Conservation (phyloP, 106 monocot species). For the Allium fistulosum region DNA sequence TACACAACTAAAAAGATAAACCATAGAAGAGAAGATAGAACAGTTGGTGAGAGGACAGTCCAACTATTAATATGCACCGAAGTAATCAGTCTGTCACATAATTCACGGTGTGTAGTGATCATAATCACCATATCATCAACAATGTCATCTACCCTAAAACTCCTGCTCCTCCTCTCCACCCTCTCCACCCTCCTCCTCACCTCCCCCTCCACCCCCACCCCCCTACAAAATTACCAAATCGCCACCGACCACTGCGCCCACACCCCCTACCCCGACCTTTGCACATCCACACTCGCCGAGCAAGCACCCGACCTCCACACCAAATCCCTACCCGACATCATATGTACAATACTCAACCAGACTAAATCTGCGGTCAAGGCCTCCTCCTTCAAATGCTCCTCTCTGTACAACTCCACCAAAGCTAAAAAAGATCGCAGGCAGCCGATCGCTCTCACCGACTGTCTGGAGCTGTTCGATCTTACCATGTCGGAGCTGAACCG, state of each 20-base stretch:
- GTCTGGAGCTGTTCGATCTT: conserved; percentile 62
- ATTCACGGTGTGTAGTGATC: too few species aligned
- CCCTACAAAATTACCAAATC: conserved; percentile 1
- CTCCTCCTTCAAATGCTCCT: conserved; percentile 30
- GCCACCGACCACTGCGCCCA: conserved; percentile 34
- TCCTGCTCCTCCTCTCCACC: conserved; percentile 10
- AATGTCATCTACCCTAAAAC: conserved; percentile 10
- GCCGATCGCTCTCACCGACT: conserved; percentile 55
- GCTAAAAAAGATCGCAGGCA: conserved; percentile 18
- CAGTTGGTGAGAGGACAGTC: too few species aligned
- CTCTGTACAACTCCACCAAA: conserved; percentile 16
- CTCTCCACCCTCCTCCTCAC: not conserved
- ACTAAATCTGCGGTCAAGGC: conserved; percentile 26
- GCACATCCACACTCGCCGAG: conserved; percentile 38
- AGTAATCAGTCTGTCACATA: too few species aligned
- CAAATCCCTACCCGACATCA: conserved; percentile 35
- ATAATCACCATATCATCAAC: too few species aligned
- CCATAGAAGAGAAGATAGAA: too few species aligned
- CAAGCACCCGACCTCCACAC: conserved; percentile 15
- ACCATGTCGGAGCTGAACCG: conserved; percentile 43
- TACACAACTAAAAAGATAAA: too few species aligned
- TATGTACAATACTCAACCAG: conserved; percentile 30
- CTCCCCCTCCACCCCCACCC: not conserved
- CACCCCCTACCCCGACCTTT: conserved; percentile 58
- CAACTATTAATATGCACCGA: too few species aligned